A percentile compares a stretch with the other conserved stretches of the same genome.
Conservation (phyloP, 352 stramenopile genomes). For the Pythium brachiatum region DNA sequence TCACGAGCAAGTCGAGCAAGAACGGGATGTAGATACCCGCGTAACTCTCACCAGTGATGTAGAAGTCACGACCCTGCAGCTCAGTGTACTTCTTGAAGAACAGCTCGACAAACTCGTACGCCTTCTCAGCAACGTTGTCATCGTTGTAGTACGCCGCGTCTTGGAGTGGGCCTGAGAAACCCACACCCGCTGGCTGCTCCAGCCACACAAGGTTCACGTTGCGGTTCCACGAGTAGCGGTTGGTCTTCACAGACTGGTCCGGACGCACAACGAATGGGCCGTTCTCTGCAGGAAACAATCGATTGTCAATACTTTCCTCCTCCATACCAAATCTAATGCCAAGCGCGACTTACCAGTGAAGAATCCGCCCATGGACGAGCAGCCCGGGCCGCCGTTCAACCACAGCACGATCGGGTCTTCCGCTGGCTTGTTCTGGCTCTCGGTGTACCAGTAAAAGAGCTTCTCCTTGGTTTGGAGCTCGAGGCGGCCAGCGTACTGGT, state of each 20-base stretch:
- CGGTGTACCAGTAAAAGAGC: slow-evolving; percentile 83
- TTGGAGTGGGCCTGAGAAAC: slow-evolving; percentile 64
- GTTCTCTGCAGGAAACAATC: slow-evolving; percentile 43
- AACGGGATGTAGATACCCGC: slow-evolving; percentile 91
- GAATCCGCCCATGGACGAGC: slow-evolving; percentile 67
- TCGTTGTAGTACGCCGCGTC: slow-evolving; percentile 80
- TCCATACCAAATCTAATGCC: neutral
- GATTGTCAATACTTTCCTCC: neutral
- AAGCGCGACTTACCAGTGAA: slow-evolving; percentile 31
- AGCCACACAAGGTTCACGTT: slow-evolving; percentile 79
- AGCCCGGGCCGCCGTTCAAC: slow-evolving; percentile 79
- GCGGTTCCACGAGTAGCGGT: slow-evolving; percentile 78
- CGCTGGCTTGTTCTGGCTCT: slow-evolving; percentile 51
- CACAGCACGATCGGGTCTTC: slow-evolving; percentile 77
- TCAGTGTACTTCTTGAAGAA: slow-evolving; percentile 75
- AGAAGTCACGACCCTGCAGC: slow-evolving; percentile 72
- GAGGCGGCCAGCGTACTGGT: slow-evolving; percentile 68
- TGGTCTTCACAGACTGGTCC: slow-evolving; percentile 53
- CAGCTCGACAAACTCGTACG: slow-evolving; percentile 69
- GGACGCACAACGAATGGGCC: slow-evolving; percentile 66
- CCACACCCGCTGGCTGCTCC: slow-evolving; percentile 69
- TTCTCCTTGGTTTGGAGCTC: slow-evolving; percentile 51
- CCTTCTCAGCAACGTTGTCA: slow-evolving; percentile 66
- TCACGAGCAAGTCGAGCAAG: slow-evolving; percentile 72
- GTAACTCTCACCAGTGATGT: slow-evolving; percentile 84